Evolutionary conservation across 257 asterid species (phyloP).

Genomic region (Cinchona pubescens): DNA sequence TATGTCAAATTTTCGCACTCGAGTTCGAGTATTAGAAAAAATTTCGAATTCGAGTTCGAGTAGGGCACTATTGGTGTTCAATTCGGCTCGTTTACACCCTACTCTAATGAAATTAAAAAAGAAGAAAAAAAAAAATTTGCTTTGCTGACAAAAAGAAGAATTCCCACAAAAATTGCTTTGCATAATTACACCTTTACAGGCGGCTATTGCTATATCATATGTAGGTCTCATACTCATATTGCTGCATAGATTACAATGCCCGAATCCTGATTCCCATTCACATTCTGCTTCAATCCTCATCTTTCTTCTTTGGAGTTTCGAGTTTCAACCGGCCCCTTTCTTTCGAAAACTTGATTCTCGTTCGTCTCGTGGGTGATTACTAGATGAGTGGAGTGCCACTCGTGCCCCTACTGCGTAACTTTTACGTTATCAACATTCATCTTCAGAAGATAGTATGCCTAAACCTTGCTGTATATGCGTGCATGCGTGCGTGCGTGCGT

Average conservation of each 20-base stretch:
- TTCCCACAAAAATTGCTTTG: too few relatives aligned
- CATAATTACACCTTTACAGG: neutral
- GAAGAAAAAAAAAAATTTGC: too few relatives aligned
- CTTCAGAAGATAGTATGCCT: neutral
- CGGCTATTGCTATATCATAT: too few relatives aligned
- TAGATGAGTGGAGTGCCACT: constrained; percentile 11
- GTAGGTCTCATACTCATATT: neutral
- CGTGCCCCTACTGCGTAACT: constrained; percentile 11
- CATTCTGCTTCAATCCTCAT: neutral
- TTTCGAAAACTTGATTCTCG: neutral
- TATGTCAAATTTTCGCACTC: too few relatives aligned
- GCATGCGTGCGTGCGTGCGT: constrained; percentile 3
- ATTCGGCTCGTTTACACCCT: too few relatives aligned
- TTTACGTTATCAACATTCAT: constrained; percentile 3
- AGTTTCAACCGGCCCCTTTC: neutral
- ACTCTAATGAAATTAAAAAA: too few relatives aligned
- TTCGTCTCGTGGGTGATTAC: constrained; percentile 9
- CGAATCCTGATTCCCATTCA: neutral
- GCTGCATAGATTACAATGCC: neutral
- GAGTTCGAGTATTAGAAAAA: too few relatives aligned
- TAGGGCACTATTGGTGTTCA: too few relatives aligned
- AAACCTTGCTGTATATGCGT: neutral
- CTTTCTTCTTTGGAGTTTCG: neutral
- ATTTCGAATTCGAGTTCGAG: too few relatives aligned
- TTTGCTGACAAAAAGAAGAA: too few relatives aligned